phyloP scores from a whole-genome alignment of 495 filamentous ascomycete genomes.

The Aspergillus sclerotioniger region DNA sequence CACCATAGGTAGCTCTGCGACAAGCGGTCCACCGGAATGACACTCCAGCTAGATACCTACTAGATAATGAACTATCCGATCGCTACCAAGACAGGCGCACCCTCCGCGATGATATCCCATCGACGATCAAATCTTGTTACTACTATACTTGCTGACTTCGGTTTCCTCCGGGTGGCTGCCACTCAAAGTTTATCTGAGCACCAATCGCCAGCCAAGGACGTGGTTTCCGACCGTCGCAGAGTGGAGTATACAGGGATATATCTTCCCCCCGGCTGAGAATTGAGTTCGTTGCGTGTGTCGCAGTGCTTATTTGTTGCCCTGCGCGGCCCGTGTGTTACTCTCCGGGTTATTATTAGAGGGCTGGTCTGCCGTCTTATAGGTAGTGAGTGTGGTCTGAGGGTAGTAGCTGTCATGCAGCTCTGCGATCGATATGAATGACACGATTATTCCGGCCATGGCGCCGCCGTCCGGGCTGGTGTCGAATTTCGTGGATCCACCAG shows the following conservation, averaged over 20 bases:
- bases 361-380: too few relatives aligned
- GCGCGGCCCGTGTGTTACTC: neutral
- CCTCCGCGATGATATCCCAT: neutral
- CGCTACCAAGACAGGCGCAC: neutral
- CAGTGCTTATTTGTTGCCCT: neutral
- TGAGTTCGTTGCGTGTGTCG: neutral
- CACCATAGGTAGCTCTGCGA: too few relatives aligned
- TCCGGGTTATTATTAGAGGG: too few relatives aligned
- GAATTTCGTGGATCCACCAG: slow-evolving; percentile 32
- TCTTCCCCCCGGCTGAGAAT: neutral
- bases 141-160: too few relatives aligned
- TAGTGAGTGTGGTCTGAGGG: too few relatives aligned
- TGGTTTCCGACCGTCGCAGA: too few relatives aligned
- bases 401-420: neutral
- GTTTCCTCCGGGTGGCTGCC: neutral
- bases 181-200: neutral
- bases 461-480: slow-evolving; percentile 35
- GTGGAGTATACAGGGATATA: neutral
- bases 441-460: slow-evolving; percentile 27
- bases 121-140: neutral
- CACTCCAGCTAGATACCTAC: too few relatives aligned
- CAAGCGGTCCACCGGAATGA: too few relatives aligned
- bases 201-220: neutral
- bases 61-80: too few relatives aligned
- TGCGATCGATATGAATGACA: slow-evolving; percentile 17